Base-by-base conservation (phyloP, 371 early-diverging fungal species). In the Rhizopus sp. region DNA sequence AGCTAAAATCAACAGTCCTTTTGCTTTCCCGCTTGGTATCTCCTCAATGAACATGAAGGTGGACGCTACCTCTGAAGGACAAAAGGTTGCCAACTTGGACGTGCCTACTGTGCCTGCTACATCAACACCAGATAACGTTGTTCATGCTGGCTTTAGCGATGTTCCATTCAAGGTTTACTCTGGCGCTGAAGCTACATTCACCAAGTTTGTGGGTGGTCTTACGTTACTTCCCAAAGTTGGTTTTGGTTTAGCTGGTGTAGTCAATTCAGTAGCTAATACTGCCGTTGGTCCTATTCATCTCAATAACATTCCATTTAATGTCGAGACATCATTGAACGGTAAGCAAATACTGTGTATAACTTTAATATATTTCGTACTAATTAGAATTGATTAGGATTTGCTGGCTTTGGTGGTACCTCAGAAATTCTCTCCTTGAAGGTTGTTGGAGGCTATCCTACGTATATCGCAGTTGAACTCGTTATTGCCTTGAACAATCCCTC, bases 1-100 rank as follows among this genome's bases (percentile, higher is more conserved):
- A 53, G 80, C 81, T 54, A 63, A 59, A 29, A 69, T 73, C 64
- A 63, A 81, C 46, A 76, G 69, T 56, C 83, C 83, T 8, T 83
- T 83, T 44, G 68, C 72, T 15, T 79, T 83, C 80, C 81, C 83
- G 38, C 60, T 80, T 53, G 66, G 66, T 62, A 66, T 85, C 45
- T 57, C 64, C 33, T 68, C 69, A 41, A 59, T 83, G 35, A 64
- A 72, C 42, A 78, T 81, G 72, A 68, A 75, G 46, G 77, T 80
- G 55, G 55, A 45, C 33, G 67, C 70, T 29, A 57, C 47, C 13
- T 56, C 34, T 39, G 50, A 41, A 9, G 77, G 75, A 44, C 64
- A 62, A 47, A 56, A 62, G 40, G 69, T 82, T 34, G 81, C 83
- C 56, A 53, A 46, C 44, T 64, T 84, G 59, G 70, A 75, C 55